Evolutionary conservation across 1,284 basidiomycete genomes (phyloP), one percentile per base, ranked within the genome.

Genomic region (Serendipita sp.): DNA sequence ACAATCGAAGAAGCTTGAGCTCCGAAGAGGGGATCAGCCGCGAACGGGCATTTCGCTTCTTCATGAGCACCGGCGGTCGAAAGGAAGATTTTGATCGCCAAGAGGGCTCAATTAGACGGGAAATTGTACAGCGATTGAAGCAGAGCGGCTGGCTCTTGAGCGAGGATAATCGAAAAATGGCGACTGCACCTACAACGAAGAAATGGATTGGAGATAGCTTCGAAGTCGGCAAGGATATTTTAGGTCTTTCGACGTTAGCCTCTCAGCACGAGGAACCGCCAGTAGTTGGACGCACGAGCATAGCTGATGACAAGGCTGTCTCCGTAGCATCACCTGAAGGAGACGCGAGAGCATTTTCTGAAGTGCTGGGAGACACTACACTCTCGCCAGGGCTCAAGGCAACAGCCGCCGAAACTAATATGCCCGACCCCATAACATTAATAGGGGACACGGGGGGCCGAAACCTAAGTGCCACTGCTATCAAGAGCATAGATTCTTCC

Each of bases 141-240:
- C 77, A 82, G 58, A 85, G 80, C 63, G 81, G 62, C 50, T 60
- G 58, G 63, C 53, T 66, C 63, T 49, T 66, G 63, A 47, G 34
- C 38, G 41, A n/a, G 79, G 71, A 73, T 68, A 35, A 72, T 70
- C 22, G 72, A 75, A 60, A 75, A 71, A 74, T 30, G 67, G 67
- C 22, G 67, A 70, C 62, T 62, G 66, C 63, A 34, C 66, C 65
- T 61, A 63, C 38, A 13, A 26, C 30, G 71, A 72, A 42, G 74
- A 74, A 68, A 47, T 90, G 88, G 88, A 77, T 87, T 29, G 87
- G 88, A 32, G 77, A 75, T 15, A 87, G 82, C 63, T 91, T 91
- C 67, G 84, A 88, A 68, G 76, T 91, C 45, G 88, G 88, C 2
- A 49, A 64, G n/a, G 78, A 79, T 17, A 76, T 87, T 62, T 72